Evolutionary conservation across 192 early-diverging fungal genomes (phyloP).

Genomic region (Coemansia sp.): DNA sequence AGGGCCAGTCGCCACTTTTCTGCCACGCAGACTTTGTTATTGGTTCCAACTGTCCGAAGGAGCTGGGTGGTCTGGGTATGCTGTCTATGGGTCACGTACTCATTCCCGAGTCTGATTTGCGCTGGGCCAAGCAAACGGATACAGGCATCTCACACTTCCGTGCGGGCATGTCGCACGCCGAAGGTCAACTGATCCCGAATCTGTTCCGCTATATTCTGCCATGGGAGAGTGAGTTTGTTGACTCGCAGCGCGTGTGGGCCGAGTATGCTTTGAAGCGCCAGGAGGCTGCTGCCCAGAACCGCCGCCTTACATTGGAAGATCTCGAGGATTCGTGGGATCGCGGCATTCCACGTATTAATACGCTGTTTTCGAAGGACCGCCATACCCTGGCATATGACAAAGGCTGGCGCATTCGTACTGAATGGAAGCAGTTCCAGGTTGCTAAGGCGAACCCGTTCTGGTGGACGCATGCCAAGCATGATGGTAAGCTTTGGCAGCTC

Average conservation of each 20-base stretch:
- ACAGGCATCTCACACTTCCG: slow-evolving; percentile 97
- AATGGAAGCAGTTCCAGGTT: slow-evolving; percentile 97
- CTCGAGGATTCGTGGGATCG: slow-evolving; percentile 98
- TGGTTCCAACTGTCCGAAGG: slow-evolving; percentile 76
- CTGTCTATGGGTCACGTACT: slow-evolving; percentile 98
- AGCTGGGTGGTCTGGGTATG: slow-evolving; percentile 97
- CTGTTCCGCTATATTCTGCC: slow-evolving; percentile 97
- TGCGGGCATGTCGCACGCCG: slow-evolving; percentile 96
- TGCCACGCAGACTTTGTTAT: slow-evolving; percentile 54
- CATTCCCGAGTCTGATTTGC: slow-evolving; percentile 94
- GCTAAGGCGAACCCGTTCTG: slow-evolving; percentile 94
- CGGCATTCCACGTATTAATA: slow-evolving; percentile 98
- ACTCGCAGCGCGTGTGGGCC: slow-evolving; percentile 98
- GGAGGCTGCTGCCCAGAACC: slow-evolving; percentile 95
- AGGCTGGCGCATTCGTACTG: slow-evolving; percentile 96
- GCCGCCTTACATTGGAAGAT: slow-evolving; percentile 97
- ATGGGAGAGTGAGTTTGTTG: slow-evolving; percentile 99
- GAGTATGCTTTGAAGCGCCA: slow-evolving; percentile 97
- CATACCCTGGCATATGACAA: slow-evolving; percentile 99
- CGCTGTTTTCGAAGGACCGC: slow-evolving; percentile 97
- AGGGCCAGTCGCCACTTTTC: slow-evolving; percentile 49
- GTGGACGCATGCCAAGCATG: slow-evolving; percentile 84
- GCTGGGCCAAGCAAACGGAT: slow-evolving; percentile 97
- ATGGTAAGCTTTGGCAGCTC: slow-evolving; percentile 91
- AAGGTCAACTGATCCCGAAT: slow-evolving; percentile 96